Evolutionary conservation across 371 early-diverging fungal genomes (phyloP).

Genomic region (Mortierella sp.): DNA sequence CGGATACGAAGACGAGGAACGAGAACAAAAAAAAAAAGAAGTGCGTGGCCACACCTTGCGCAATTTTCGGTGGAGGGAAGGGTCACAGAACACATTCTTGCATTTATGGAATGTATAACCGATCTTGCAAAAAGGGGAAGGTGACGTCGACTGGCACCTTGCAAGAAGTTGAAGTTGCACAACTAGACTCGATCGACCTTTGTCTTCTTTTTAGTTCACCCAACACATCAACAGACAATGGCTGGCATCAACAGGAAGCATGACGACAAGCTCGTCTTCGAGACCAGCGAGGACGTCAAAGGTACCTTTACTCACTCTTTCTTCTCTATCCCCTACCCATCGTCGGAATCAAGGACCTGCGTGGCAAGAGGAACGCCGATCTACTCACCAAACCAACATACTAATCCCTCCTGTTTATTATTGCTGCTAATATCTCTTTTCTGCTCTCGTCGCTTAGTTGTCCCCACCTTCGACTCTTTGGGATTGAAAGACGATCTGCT

Average conservation of each 20-base stretch:
- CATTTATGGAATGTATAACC: background rate
- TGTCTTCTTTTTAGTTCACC: background rate
- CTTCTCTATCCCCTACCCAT: background rate
- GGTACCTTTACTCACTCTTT: slow-evolving; percentile 8
- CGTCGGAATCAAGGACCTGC: background rate
- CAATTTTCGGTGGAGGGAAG: background rate
- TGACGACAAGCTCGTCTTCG: slow-evolving; percentile 76
- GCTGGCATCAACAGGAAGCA: slow-evolving; percentile 56
- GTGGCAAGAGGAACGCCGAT: background rate
- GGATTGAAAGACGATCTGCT: slow-evolving; percentile 95
- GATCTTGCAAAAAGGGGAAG: background rate
- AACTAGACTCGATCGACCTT: no score
- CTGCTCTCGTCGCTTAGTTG: slow-evolving; percentile 62
- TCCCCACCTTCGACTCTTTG: slow-evolving; percentile 94
- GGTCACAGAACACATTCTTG: background rate
- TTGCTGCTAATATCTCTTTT: background rate
- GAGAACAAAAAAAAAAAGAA: background rate
- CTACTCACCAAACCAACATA: background rate
- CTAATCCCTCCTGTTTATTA: background rate
- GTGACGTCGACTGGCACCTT: background rate
- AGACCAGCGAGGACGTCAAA: slow-evolving; percentile 77
- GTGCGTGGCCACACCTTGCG: slow-evolving; percentile 4
- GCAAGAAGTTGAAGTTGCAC: no score
- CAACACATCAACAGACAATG: slow-evolving; percentile 25
- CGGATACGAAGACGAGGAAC: no score